A percentile compares a stretch with the other conserved stretches of the same genome.
These are phyloP conservation scores for Trematosphaeria pertusa DNA, from an alignment of 2,329 filamentous ascomycete genomes.

Conservation along the genomic window DNA sequence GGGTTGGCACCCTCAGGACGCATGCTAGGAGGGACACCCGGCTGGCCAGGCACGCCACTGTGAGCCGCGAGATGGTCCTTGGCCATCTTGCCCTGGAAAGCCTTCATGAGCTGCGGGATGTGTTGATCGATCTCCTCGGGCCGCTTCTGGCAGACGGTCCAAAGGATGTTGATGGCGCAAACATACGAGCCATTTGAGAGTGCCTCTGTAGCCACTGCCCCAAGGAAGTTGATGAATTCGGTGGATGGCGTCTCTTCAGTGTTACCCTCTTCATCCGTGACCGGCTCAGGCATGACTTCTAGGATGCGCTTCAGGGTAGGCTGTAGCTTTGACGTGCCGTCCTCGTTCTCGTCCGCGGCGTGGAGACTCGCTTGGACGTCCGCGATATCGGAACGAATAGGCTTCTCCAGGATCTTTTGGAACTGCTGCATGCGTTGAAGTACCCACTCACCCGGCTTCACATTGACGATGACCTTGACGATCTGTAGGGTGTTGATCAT, in stretches of 20 bases:
- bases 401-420: conserved; percentile 89
- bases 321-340: conserved; percentile 65
- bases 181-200: conserved; percentile 82
- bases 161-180: conserved; percentile 89
- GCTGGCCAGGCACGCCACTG: conserved; percentile 53
- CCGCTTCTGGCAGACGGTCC: conserved; percentile 86
- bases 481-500: conserved; percentile 96
- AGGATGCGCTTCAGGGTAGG: conserved; percentile 83
- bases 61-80: conserved; percentile 83
- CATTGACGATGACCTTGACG: conserved; percentile 85
- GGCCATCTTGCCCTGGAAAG: conserved; percentile 87
- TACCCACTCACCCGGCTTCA: conserved; percentile 91
- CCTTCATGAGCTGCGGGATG: conserved; percentile 88
- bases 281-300: conserved; percentile 82
- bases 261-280: conserved; percentile 82
- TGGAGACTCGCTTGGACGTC: conserved; percentile 95
- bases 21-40: conserved; percentile 33
- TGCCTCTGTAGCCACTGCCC: conserved; percentile 84
- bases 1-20: conserved; percentile 65
- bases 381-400: conserved; percentile 83
- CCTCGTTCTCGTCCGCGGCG: conserved; percentile 72
- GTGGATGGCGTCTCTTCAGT: conserved; percentile 79
- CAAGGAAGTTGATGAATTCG: conserved; percentile 85
- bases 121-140: conserved; percentile 90
- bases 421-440: conserved; percentile 76